Conservation (phyloP, 2,329 filamentous ascomycete genomes). For the Penicillium oxalicum region DNA sequence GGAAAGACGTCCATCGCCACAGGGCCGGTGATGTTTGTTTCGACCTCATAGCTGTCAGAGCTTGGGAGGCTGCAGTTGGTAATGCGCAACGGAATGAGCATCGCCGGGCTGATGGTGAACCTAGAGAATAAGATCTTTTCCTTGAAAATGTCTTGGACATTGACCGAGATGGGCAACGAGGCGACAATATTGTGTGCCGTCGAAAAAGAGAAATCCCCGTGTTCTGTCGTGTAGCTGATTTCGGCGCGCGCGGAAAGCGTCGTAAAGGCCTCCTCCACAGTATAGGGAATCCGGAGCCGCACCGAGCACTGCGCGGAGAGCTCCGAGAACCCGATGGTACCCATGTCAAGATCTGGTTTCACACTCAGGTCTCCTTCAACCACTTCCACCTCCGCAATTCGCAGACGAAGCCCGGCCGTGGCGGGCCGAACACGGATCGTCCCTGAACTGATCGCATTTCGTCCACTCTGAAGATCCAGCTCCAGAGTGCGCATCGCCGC, state of each 20-base stretch:
- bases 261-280: slow-evolving; percentile 67
- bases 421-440: slow-evolving; percentile 51
- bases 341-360: slow-evolving; percentile 39
- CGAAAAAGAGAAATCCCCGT: slow-evolving; percentile 60
- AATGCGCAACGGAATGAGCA: slow-evolving; percentile 66
- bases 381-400: slow-evolving; percentile 46
- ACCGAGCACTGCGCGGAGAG: slow-evolving; percentile 28
- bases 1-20: slow-evolving; percentile 62
- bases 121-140: slow-evolving; percentile 73
- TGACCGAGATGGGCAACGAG: slow-evolving; percentile 79
- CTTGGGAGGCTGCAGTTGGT: slow-evolving; percentile 63
- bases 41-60: slow-evolving; percentile 58
- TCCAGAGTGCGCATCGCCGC: slow-evolving; percentile 74
- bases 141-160: slow-evolving; percentile 95
- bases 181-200: slow-evolving; percentile 61
- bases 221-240: slow-evolving; percentile 62
- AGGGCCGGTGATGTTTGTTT: slow-evolving; percentile 43
- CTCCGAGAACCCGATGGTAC: slow-evolving; percentile 41
- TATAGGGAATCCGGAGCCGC: slow-evolving; percentile 66
- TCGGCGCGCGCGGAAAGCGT: slow-evolving; percentile 72
- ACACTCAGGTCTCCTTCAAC: slow-evolving; percentile 40
- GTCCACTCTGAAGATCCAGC: slow-evolving; percentile 64
- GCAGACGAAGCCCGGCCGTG: slow-evolving; percentile 55
- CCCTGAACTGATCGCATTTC: slow-evolving; percentile 56
- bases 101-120: slow-evolving; percentile 84